Evolutionary conservation across 2,329 filamentous ascomycete genomes (phyloP), one percentile per base, ranked within the genome.

Genomic region (Colletotrichum sublineola): DNA sequence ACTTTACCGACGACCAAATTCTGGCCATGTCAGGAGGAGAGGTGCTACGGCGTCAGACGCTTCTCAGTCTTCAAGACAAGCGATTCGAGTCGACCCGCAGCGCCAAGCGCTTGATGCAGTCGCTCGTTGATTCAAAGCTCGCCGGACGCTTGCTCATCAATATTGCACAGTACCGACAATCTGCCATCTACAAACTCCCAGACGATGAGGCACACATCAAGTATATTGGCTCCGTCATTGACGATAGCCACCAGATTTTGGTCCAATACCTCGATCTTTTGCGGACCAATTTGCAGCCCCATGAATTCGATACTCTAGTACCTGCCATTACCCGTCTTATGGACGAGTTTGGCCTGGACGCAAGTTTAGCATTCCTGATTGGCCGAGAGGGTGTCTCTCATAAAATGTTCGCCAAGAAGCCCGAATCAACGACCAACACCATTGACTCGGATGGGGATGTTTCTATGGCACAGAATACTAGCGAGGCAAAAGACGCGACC

Each of bases 251-350:
- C 76, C 90, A 93, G 72, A 92, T 95, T 11, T 87, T 98, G 33
- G 89, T 91, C 33, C 95, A 98, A 78, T 99, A 97, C 78, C 87
- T 98, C 24, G 96, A 98, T 77, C 88, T 98, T 8, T 87, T 99
- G 42, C 93, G 93, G 79, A 93, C 90, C 79, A 97, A 95, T 77
- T 83, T 98, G 40, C 87, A 91, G 0, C 86, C 90, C 0, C 89
- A 92, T 48, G 90, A 95, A 29, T 98, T 98, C 73, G 93, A 97
- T 77, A 83, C 86, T 2, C 87, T 93, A 24, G 91, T 98, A 7
- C 96, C 96, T 1, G 89, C 90, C 40, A 89, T 97, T 53, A 84
- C 91, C 5, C 86, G 89, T 31, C 86, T 99, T 48, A 92, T 98
- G 78, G 86, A 86, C 8, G 91, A 95, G 0, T 97, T 93, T 77